Evolutionary conservation across 306 rosid genomes (phyloP), one percentile per base, ranked within the genome.

Genomic region (Cyclanthera cordifolia): DNA sequence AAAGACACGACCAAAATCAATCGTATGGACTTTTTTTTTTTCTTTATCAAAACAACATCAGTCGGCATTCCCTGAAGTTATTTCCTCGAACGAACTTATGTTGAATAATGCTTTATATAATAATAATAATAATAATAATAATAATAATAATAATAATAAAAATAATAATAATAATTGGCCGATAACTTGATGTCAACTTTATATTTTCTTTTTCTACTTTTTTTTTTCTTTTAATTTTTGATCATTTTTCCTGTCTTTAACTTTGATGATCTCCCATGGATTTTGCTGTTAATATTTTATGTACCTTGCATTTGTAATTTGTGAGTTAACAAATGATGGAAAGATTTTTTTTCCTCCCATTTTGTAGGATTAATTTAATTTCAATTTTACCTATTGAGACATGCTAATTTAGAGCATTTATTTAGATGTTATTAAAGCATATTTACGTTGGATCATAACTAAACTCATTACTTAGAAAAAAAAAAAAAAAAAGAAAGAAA

Each of bases 251-350:
- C 32, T 17, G 43, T 67, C 27, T 66, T 23, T 24, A 14, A 41
- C 73, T 72, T 72, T 57, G 73, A 16, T 57, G 30, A 37, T 63
- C 52, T 17, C 34, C 46, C 67, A 47, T 65, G 76, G 69, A 74
- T 13, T 71, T 76, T 49, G 74, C 13, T 53, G 39, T 72, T 9
- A n/a, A n/a, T n/a, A 67, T 69, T 50, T 60, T 58, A 6, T 11
- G 32, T 59, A 61, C 74, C 52, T 27, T 67, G 77, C 39, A 77
- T 37, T 75, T 72, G 2, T 21, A 5, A 34, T 34, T 25, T 54
- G 60, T 25, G 41, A 57, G 45, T 56, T 56, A 53, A 53, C 32
- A 11, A 11, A 4, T 12, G 14, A 55, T 4, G 13, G 47, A 41
- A 0, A 41, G 47, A 9, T 10, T 11, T 13, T 21, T 21, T 53